Conservation (phyloP, 2,329 filamentous ascomycete species). For the Colletotrichum sp. region DNA sequence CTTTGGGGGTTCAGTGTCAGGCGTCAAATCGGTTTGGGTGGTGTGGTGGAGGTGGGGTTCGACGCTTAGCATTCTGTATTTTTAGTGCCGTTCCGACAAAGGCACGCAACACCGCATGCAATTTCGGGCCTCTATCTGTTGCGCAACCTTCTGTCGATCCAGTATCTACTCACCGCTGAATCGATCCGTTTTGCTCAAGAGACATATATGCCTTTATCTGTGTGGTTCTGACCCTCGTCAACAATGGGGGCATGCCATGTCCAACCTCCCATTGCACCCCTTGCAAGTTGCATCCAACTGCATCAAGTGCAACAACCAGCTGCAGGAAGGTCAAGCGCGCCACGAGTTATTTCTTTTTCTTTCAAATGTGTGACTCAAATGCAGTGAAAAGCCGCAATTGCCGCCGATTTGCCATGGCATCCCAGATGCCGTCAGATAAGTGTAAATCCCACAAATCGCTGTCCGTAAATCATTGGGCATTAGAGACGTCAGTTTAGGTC, state of each 20-base stretch:
- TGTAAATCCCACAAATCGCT: background rate
- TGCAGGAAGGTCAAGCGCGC: background rate
- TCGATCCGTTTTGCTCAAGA: background rate
- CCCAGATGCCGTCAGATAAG: background rate
- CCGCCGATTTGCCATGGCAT: background rate
- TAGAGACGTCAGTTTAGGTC: background rate
- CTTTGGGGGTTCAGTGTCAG: background rate
- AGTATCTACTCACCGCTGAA: background rate
- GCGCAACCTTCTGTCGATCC: background rate
- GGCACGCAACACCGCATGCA: background rate
- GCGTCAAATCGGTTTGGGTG: background rate
- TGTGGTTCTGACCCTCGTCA: background rate
- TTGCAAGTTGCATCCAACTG: background rate
- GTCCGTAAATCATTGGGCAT: background rate
- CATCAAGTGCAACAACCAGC: background rate
- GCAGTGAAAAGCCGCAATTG: background rate
- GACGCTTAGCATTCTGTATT: background rate
- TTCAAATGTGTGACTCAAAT: background rate
- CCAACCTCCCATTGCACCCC: background rate
- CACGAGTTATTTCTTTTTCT: background rate
- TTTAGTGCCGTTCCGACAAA: background rate
- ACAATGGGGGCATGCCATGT: background rate
- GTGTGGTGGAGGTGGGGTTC: background rate
- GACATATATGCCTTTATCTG: background rate
- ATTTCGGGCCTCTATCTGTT: background rate